Base-by-base conservation (phyloP, 2,329 filamentous ascomycete species). In the Onygenales sp. region DNA sequence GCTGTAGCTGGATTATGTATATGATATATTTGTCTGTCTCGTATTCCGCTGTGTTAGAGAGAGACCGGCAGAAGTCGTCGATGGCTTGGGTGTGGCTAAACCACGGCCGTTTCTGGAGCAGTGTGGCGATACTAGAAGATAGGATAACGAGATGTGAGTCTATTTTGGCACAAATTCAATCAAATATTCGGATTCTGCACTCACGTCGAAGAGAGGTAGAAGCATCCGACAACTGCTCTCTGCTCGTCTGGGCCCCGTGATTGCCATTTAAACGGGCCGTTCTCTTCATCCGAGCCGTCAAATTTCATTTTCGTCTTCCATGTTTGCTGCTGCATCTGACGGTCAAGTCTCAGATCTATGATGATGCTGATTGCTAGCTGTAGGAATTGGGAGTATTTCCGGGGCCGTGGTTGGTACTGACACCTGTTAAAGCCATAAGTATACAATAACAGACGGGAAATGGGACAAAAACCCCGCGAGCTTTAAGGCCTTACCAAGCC, bases 221-320 rank as follows among this genome's bases (percentile, higher is more conserved):
- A 76, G 32, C 71, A 68, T 3, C 72, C 74, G 3, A 70, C 67
- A 10, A 73, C 64, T 2, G 73, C 72, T 46, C 74, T 66, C 50
- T 74, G 69, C 51, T 73, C 72, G 27, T 74, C 74, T n/a, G 58
- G 53, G 2, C 67, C 64, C 63, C 64, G 67, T 11, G 58, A 55
- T 54, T 52, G 54, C 31, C 39, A 21, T 34, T 46, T 17, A 3
- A 33, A 49, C 10, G 34, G 14, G 10, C 53, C 49, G 34, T 56
- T 32, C 4, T 59, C 40, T 61, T 49, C 44, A 37, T 49, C 11
- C 13, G 62, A 47, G 58, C 62, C 58, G 44, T 65, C 61, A 13
- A 67, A 58, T 44, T 64, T 59, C 44, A 68, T 60, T 54, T 50
- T 65, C 49, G 44, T 67, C 58, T 55, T 66, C 64, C 55, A 66